Evolutionary conservation across 2,329 filamentous ascomycete genomes (phyloP).

Genomic region (Colletotrichum orchidophilum): DNA sequence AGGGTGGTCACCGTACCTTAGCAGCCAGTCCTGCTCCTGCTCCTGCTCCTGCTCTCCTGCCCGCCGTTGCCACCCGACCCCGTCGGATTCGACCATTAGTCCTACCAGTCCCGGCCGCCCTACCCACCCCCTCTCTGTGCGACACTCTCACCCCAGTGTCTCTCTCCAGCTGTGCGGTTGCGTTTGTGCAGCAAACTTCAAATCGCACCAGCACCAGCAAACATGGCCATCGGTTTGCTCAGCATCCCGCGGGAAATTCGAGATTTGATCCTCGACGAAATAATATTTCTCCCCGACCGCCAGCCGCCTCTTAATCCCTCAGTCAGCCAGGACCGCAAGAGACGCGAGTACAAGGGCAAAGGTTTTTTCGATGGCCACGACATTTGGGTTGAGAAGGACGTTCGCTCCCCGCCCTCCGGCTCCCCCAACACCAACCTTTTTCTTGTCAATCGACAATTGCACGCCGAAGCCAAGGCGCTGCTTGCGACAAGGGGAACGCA

Average conservation of each 20-base stretch:
- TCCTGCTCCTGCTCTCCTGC: not conserved
- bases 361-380: constrained; percentile 34
- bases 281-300: constrained; percentile 30
- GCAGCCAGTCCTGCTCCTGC: not conserved
- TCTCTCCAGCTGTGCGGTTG: not conserved
- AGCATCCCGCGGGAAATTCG: constrained; percentile 33
- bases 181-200: not conserved
- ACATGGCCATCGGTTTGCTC: constrained; percentile 31
- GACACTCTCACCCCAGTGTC: not conserved
- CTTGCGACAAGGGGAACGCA: constrained; percentile 26
- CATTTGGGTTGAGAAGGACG: constrained; percentile 30
- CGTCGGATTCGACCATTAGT: not conserved
- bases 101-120: not conserved
- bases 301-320: constrained; percentile 20
- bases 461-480: constrained; percentile 31
- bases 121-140: not conserved
- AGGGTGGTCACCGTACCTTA: not conserved
- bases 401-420: constrained; percentile 18
- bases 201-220: not conserved
- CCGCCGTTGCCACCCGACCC: not conserved
- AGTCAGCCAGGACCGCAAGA: constrained; percentile 30
- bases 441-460: constrained; percentile 34
- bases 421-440: constrained; percentile 29
- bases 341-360: constrained; percentile 33
- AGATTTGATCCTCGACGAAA: constrained; percentile 32